Percentiles rank a stretch among this genome's conserved stretches.
Evolutionary conservation across 495 filamentous ascomycete species (phyloP).

Genomic region (Neurospora intermedia): DNA sequence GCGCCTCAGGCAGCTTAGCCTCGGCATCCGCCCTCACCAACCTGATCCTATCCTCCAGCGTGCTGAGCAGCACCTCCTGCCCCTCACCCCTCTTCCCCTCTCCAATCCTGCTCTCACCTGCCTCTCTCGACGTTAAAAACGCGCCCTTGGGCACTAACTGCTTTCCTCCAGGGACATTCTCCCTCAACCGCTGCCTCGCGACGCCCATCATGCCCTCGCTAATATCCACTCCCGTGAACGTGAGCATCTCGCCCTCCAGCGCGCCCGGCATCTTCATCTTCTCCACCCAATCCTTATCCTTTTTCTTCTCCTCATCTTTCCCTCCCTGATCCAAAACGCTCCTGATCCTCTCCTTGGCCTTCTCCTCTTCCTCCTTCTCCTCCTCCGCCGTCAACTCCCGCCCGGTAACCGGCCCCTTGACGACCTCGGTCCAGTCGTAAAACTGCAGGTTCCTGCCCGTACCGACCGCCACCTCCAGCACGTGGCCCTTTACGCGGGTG

Average conservation of each 20-base stretch:
- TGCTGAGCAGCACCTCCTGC: conserved; percentile 19
- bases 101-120: background rate
- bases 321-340: conserved; percentile 2
- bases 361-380: background rate
- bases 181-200: conserved; percentile 26
- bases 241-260: conserved; percentile 17
- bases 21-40: conserved; percentile 32
- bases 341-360: conserved; percentile 4
- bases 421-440: conserved; percentile 45
- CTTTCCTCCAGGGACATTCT: conserved; percentile 15
- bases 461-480: conserved; percentile 80
- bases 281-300: background rate
- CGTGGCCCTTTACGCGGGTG: conserved; percentile 57
- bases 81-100: background rate
- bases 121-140: conserved; percentile 5
- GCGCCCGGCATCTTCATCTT: background rate
- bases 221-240: conserved; percentile 38
- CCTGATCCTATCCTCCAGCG: conserved; percentile 23
- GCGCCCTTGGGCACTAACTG: conserved; percentile 7
- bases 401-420: background rate
- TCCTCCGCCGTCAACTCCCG: conserved; percentile 7
- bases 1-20: conserved; percentile 14
- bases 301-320: background rate
- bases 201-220: conserved; percentile 33
- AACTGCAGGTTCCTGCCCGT: conserved; percentile 81